A percentile compares a stretch with the other conserved stretches of the same genome.
Evolutionary conservation across 768 basidiomycete species (phyloP).

Genomic region (Boletus subcaerulescens): DNA sequence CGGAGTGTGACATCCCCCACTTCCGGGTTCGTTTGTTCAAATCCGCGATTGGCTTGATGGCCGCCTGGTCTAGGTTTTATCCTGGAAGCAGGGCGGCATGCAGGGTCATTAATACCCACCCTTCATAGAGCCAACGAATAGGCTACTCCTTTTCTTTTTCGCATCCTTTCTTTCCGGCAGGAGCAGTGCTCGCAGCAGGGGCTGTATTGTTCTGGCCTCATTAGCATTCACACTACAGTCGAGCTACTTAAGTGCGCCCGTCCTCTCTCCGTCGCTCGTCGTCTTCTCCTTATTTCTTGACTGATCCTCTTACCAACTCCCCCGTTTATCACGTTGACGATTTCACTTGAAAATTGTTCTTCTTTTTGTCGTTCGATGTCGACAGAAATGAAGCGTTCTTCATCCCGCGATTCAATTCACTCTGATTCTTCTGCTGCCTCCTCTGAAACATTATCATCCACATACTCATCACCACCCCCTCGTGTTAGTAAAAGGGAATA

Average conservation of each 20-base stretch:
- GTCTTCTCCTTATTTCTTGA: neutral
- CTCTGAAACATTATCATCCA: slow-evolving; percentile 39
- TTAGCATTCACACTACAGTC: neutral
- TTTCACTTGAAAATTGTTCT: neutral
- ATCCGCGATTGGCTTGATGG: slow-evolving; percentile 12
- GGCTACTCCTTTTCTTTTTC: neutral
- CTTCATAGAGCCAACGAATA: neutral
- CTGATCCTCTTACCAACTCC: neutral
- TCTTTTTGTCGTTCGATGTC: neutral
- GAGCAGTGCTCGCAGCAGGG: slow-evolving; percentile 13
- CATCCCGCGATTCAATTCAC: slow-evolving; percentile 12
- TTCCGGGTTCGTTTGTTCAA: slow-evolving; percentile 12
- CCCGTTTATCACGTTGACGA: neutral
- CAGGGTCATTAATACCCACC: neutral
- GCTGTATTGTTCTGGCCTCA: slow-evolving; percentile 3
- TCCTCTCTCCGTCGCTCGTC: neutral
- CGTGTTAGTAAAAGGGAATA: slow-evolving; percentile 77
- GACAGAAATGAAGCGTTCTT: slow-evolving; percentile 17
- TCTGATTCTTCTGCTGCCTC: slow-evolving; percentile 29
- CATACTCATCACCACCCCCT: slow-evolving; percentile 27
- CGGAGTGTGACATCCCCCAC: slow-evolving; percentile 19
- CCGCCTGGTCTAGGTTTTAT: slow-evolving; percentile 12
- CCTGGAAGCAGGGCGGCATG: slow-evolving; percentile 4
- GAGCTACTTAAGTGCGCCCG: slow-evolving; percentile 21
- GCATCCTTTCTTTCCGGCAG: slow-evolving; percentile 10